Evolutionary conservation across 441 rosid genomes (phyloP).

Genomic region (Erodium moschatum): DNA sequence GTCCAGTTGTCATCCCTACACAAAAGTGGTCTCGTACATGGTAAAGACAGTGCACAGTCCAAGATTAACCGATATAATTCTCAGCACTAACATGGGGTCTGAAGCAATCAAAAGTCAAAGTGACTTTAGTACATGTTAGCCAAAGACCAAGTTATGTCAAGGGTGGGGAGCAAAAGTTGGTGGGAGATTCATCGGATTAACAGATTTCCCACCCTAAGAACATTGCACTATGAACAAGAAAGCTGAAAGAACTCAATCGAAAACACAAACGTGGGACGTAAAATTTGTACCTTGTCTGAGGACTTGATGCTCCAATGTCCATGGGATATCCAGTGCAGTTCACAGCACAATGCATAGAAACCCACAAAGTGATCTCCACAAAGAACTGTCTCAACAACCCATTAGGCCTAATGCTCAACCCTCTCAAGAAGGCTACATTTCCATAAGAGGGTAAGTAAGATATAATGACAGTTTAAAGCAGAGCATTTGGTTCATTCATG

Average conservation of each 20-base stretch:
- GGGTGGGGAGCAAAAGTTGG: constrained; percentile 9
- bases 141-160: constrained; percentile 2
- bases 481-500: neutral
- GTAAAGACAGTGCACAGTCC: neutral
- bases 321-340: constrained; percentile 5
- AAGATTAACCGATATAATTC: neutral
- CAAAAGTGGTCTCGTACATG: neutral
- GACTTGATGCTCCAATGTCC: neutral
- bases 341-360: neutral
- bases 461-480: neutral
- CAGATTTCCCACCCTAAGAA: neutral
- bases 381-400: too few species aligned
- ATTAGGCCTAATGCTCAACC: too few species aligned
- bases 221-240: constrained; percentile 4
- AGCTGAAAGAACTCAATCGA: neutral
- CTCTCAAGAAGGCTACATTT: neutral
- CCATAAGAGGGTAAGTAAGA: neutral
- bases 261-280: neutral
- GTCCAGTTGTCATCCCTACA: too few species aligned
- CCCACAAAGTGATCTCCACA: neutral
- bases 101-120: neutral
- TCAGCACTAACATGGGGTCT: neutral
- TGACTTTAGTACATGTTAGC: neutral
- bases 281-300: neutral
- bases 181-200: neutral